Percentiles rank a stretch among this genome's conserved stretches.
These are phyloP conservation scores for Kwoniella dendrophila DNA, from an alignment of 768 basidiomycete genomes.

Conservation along the genomic window DNA sequence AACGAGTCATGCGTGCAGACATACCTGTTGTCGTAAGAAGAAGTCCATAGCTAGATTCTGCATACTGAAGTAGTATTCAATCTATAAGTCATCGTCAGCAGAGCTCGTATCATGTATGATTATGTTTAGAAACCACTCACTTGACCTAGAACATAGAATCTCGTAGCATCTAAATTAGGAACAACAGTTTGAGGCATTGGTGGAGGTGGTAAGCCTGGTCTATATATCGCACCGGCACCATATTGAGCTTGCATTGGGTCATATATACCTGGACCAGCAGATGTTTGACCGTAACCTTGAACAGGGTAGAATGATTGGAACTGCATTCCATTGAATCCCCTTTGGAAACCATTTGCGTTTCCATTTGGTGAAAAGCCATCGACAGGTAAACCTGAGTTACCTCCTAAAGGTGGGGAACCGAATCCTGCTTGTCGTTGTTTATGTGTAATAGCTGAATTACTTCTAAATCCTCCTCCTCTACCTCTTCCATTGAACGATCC, in stretches of 20 bases:
- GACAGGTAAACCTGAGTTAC: constrained; percentile 5
- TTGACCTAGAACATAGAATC: constrained; percentile 69
- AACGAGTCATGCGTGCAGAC: constrained; percentile 42
- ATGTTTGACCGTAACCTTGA: constrained; percentile 11
- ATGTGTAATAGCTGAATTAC: constrained; percentile 23
- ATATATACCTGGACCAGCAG: constrained; percentile 17
- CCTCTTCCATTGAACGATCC: constrained; percentile 31
- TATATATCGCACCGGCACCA: constrained; percentile 13
- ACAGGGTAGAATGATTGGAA: constrained; percentile 30
- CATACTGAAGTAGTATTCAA: constrained; percentile 89
- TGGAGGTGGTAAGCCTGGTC: constrained; percentile 40
- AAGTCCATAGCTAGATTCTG: constrained; percentile 88
- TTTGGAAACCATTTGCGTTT: constrained; percentile 9
- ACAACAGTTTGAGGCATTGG: constrained; percentile 55
- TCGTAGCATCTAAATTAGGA: constrained; percentile 63
- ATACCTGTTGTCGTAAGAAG: constrained; percentile 74
- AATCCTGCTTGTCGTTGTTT: constrained; percentile 16
- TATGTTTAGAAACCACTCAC: constrained; percentile 28
- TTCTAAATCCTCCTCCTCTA: constrained; percentile 34
- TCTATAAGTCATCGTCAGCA: constrained; percentile 57
- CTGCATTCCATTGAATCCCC: constrained; percentile 24
- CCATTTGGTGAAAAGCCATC: constrained; percentile 10
- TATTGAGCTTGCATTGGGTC: constrained; percentile 32
- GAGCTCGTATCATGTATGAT: neutral
- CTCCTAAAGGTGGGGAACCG: constrained; percentile 16